Percentiles rank a stretch among this genome's conserved stretches.
phyloP scores from a whole-genome alignment of 257 asterid species.

The Linaria vulgaris region DNA sequence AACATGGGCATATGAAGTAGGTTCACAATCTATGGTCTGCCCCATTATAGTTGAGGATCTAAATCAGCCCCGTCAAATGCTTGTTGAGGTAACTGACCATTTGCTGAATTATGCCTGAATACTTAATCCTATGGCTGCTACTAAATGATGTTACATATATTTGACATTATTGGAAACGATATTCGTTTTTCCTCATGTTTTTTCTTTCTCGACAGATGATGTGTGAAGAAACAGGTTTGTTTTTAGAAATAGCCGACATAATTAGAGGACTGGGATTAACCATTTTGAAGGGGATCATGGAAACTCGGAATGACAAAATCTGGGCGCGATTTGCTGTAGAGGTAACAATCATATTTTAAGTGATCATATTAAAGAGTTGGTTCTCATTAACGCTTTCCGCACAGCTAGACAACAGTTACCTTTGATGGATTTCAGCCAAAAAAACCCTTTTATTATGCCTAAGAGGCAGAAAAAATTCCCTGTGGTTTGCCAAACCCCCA shows the following conservation, averaged over 20 bases:
- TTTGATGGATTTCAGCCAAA: too few species aligned
- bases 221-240: constrained; percentile 68
- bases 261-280: constrained; percentile 74
- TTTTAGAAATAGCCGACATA: constrained; percentile 76
- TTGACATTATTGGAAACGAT: constrained; percentile 5
- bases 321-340: constrained; percentile 83
- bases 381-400: not conserved
- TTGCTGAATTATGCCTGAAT: constrained; percentile 1
- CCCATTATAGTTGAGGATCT: constrained; percentile 85
- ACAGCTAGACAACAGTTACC: too few species aligned
- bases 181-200: constrained; percentile 7
- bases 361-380: not conserved
- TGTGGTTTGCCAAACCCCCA: too few species aligned
- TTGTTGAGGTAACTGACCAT: constrained; percentile 56
- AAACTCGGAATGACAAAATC: constrained; percentile 60
- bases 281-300: constrained; percentile 77
- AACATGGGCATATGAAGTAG: constrained; percentile 87
- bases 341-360: constrained; percentile 36
- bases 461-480: too few species aligned
- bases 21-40: constrained; percentile 69
- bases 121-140: not conserved
- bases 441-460: too few species aligned
- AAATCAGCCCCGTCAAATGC: constrained; percentile 76
- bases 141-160: not conserved
- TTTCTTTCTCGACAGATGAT: constrained; percentile 53